Conservation (phyloP, 768 basidiomycete species). For the Omphalotus guepiniiformis region DNA sequence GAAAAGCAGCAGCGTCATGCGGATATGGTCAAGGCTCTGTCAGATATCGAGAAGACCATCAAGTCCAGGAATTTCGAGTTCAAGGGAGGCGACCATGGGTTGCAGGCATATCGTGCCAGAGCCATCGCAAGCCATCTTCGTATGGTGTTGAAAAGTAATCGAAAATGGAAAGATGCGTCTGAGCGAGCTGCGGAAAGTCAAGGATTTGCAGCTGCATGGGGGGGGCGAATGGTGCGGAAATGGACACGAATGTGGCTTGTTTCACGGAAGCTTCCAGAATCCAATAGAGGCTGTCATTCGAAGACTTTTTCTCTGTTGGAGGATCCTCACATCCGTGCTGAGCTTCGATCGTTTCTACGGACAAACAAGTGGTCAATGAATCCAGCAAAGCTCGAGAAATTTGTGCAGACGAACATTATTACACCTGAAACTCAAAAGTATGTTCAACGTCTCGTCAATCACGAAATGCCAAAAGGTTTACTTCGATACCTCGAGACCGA, state of each 20-base stretch:
- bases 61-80: conserved; percentile 12
- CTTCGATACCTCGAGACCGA: conserved; percentile 21
- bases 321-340: conserved; percentile 12
- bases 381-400: conserved; percentile 18
- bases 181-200: conserved; percentile 18
- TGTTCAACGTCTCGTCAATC: conserved; percentile 11
- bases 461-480: conserved; percentile 23
- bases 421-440: conserved; percentile 16
- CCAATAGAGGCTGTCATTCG: conserved; percentile 11
- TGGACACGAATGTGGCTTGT: conserved; percentile 14
- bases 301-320: conserved; percentile 16
- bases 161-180: conserved; percentile 17
- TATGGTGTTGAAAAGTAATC: conserved; percentile 17
- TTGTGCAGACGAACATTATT: conserved; percentile 14
- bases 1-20: background rate
- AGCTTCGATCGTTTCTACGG: conserved; percentile 13
- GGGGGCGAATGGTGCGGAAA: conserved; percentile 7
- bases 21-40: background rate
- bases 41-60: conserved; percentile 14
- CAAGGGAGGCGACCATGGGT: conserved; percentile 12
- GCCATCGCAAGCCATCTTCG: conserved; percentile 19
- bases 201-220: conserved; percentile 15
- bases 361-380: conserved; percentile 25
- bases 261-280: conserved; percentile 12
- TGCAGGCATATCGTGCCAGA: conserved; percentile 19